Base-by-base conservation (phyloP, 371 early-diverging fungal genomes). In the Umbelopsis sp. region DNA sequence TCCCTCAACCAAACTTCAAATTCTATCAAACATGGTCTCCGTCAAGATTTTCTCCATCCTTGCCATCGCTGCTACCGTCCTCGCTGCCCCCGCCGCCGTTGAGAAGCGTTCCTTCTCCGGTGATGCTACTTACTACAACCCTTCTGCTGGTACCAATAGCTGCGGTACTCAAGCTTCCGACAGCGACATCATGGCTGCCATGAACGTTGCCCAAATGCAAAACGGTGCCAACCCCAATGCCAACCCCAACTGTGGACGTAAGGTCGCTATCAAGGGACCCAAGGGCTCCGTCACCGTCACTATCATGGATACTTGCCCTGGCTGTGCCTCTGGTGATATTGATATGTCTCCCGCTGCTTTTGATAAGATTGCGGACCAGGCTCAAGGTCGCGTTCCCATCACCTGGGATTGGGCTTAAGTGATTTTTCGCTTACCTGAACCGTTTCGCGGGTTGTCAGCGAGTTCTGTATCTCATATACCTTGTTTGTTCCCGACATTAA, bases 271-370 rank as follows among this genome's bases (percentile, higher is more conserved):
- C 41, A 67, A 70, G 4, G 86, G 86, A 16, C 86, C 85, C 12
- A 74, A 79, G 16, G 85, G 84, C 20, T 72, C 76, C 4, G 79
- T 86, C 4, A 77, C 71, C 41, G 88, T 86, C 38, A 83, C 76
- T 38, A 67, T 87, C n/a, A 77, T 83, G 16, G 90, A 90, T 71
- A 79, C 77, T 51, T 91, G 91, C 74, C 86, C 85, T 16, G 83
- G 72, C 16, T 89, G 90, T 74, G 75, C 72, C 44, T 63, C 66
- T n/a, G 89, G 89, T 38, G 81, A 80, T 69, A 48, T 89, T n/a
- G 90, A 90, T 68, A 64, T 89, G 44, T 74, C 77, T 25, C 86
- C 87, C 46, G 79, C 80, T 37, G 90, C 88, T 35, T 90, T 88
- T 52, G 65, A 73, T 9, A 74, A 83, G 70, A 80, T 89, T 72